Percentiles rank a stretch among this genome's conserved stretches.
These are phyloP conservation scores for Aspergillus tubingensis DNA, from an alignment of 2,329 filamentous ascomycete species.

Conservation along the genomic window DNA sequence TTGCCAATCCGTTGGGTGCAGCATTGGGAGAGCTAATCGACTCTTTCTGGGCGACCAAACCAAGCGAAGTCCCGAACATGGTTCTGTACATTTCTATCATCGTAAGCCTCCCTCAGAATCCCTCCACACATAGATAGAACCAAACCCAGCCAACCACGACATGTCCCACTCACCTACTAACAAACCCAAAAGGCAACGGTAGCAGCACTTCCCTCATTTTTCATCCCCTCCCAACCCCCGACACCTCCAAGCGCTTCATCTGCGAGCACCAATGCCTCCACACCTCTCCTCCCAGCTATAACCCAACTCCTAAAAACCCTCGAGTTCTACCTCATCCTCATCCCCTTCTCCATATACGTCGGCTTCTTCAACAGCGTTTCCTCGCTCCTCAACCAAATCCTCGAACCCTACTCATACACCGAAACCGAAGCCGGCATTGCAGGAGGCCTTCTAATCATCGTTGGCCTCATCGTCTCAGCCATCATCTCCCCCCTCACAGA, in stretches of 20 bases:
- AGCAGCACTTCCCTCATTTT: constrained; percentile 73
- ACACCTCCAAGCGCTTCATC: constrained; percentile 73
- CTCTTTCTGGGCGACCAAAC: constrained; percentile 69
- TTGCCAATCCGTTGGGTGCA: constrained; percentile 88
- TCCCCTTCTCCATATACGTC: constrained; percentile 83
- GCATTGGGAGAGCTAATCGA: constrained; percentile 85
- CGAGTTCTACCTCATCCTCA: constrained; percentile 77
- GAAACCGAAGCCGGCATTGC: constrained; percentile 86
- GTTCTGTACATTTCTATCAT: constrained; percentile 85
- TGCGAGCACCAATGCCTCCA: constrained; percentile 47
- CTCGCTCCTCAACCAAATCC: constrained; percentile 84
- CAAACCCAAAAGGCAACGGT: constrained; percentile 55
- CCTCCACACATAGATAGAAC: background rate
- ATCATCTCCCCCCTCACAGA: constrained; percentile 81
- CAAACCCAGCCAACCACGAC: background rate
- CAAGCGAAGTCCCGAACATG: constrained; percentile 72
- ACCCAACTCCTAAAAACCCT: constrained; percentile 58
- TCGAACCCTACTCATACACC: constrained; percentile 79
- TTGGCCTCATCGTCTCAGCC: constrained; percentile 77
- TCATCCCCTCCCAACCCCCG: constrained; percentile 74
- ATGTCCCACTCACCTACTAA: background rate
- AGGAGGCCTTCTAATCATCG: constrained; percentile 84
- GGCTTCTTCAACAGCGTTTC: constrained; percentile 93
- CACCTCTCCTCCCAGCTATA: constrained; percentile 59
- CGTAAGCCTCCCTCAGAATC: constrained; percentile 51